These are phyloP conservation scores for Graphilbum ipis-grandicollis DNA, from an alignment of 2,329 filamentous ascomycete species.

Conservation along the genomic window DNA sequence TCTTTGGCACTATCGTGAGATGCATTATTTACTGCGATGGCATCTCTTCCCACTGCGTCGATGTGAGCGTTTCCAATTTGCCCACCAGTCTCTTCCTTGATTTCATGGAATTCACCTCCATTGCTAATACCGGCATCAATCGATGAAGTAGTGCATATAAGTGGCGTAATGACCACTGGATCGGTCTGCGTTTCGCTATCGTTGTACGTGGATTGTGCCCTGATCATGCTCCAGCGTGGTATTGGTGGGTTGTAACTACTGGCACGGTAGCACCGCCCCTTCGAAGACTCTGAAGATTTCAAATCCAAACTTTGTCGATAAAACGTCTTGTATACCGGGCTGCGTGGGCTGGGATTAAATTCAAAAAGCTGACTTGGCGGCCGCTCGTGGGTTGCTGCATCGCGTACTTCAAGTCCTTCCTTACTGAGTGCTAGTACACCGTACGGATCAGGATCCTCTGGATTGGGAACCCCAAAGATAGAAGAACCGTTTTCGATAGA, in stretches of 20 bases:
- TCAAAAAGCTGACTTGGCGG: slow-evolving; percentile 19
- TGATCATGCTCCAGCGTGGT: no score
- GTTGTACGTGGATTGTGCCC: not conserved
- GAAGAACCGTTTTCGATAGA: slow-evolving; percentile 4
- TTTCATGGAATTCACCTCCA: no score
- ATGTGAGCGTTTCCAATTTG: no score
- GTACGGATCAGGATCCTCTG: slow-evolving; percentile 20
- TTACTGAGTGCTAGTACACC: slow-evolving; percentile 19
- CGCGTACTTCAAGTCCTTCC: slow-evolving; percentile 18
- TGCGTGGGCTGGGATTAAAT: slow-evolving; percentile 18
- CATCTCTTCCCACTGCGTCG: no score
- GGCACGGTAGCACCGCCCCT: not conserved
- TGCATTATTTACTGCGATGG: no score
- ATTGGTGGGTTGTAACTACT: not conserved
- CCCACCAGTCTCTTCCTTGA: no score
- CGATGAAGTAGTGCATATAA: no score
- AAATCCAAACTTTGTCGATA: slow-evolving; percentile 8
- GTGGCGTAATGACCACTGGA: slow-evolving; percentile 5
- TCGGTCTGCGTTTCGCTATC: slow-evolving; percentile 5
- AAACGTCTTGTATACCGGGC: slow-evolving; percentile 13
- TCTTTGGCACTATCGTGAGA: slow-evolving; percentile 29
- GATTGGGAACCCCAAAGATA: slow-evolving; percentile 20
- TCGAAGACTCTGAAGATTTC: not conserved
- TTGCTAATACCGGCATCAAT: no score
- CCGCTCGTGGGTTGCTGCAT: slow-evolving; percentile 17